phyloP scores from a whole-genome alignment of 352 stramenopile species.

The Pythium dissotocum region DNA sequence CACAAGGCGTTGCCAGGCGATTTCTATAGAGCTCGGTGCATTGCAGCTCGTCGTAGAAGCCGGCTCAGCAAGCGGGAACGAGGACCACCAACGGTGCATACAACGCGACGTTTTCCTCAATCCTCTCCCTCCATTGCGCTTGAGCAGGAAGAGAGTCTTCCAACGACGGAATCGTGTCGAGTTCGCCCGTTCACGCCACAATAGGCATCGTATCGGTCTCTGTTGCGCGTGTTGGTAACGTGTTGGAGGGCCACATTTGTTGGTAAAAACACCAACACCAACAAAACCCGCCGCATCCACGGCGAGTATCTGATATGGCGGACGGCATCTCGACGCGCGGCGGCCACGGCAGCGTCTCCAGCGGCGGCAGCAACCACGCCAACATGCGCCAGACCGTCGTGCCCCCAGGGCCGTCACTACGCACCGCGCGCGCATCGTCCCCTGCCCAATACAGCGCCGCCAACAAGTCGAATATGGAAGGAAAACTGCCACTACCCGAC shows the following conservation, averaged over 20 bases:
- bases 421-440: neutral
- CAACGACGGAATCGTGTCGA: neutral
- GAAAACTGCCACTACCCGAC: slow-evolving; percentile 61
- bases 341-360: slow-evolving; percentile 15
- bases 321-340: slow-evolving; percentile 9
- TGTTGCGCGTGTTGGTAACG: neutral
- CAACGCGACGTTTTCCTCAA: neutral
- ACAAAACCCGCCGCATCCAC: neutral
- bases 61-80: neutral
- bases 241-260: neutral
- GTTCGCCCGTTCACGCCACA: neutral
- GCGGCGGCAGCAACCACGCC: slow-evolving; percentile 6
- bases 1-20: too few relatives aligned
- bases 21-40: too few relatives aligned
- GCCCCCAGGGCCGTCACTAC: neutral
- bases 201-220: neutral
- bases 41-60: neutral
- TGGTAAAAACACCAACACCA: slow-evolving; percentile 1
- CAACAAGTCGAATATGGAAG: slow-evolving; percentile 3
- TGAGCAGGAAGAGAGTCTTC: too few relatives aligned
- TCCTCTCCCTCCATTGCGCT: neutral
- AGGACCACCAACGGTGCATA: neutral
- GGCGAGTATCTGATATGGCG: neutral
- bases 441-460: neutral
- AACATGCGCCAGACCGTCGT: neutral